Evolutionary conservation across 139 green algal genomes (phyloP).

Genomic region (Medakamo hakoo): DNA sequence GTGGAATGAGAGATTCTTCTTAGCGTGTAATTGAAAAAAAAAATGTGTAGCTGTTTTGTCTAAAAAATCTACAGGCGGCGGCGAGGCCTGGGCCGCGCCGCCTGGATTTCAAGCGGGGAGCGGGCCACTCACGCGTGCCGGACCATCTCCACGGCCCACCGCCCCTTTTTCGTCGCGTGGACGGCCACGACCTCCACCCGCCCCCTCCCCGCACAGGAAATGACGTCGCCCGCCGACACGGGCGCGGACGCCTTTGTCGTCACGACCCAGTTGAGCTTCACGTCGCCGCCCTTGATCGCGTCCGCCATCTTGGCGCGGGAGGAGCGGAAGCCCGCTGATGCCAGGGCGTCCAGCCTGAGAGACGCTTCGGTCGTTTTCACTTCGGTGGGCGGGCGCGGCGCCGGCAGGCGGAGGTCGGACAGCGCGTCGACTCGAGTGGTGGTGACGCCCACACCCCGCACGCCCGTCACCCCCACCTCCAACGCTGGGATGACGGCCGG

Average conservation of each 20-base stretch:
- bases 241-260: conserved; percentile 29
- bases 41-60: conserved; percentile 1
- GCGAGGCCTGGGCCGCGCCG: no score
- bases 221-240: conserved; percentile 49
- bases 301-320: conserved; percentile 54
- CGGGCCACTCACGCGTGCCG: conserved; percentile 41
- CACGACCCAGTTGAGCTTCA: conserved; percentile 59
- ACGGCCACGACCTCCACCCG: conserved; percentile 42
- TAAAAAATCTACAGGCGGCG: no score
- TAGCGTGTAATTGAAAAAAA: no score
- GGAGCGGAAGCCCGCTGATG: conserved; percentile 55
- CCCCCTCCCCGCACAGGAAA: conserved; percentile 53
- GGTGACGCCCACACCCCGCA: conserved; percentile 44
- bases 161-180: conserved; percentile 42
- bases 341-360: conserved; percentile 58
- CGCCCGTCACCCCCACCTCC: conserved; percentile 6
- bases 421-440: conserved; percentile 7
- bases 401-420: conserved; percentile 22
- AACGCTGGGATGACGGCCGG: not conserved
- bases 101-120: no score
- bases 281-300: conserved; percentile 43
- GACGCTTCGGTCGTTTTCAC: conserved; percentile 44
- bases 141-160: conserved; percentile 40
- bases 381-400: conserved; percentile 25
- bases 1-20: no score